A percentile compares a stretch with the other conserved stretches of the same genome.
Conservation (phyloP, 2,329 filamentous ascomycete species). For the Ilyonectria destructans region DNA sequence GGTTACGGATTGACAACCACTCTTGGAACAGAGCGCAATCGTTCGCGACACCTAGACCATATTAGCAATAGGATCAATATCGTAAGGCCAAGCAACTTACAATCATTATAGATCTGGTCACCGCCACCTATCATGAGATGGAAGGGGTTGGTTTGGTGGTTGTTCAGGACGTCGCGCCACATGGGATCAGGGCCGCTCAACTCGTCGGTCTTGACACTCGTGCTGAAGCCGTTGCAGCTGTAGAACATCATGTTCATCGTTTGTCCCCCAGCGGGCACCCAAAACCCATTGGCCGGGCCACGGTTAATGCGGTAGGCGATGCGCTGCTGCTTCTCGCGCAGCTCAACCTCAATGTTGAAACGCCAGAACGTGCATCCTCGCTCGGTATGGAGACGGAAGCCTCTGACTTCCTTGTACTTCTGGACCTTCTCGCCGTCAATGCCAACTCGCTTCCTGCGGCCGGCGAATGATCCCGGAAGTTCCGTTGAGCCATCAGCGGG, state of each 20-base stretch:
- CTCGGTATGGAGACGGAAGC: conserved; percentile 87
- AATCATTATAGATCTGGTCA: conserved; percentile 97
- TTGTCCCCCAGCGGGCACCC: conserved; percentile 88
- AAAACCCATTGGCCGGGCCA: conserved; percentile 91
- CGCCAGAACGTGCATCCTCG: conserved; percentile 96
- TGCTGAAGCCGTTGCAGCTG: conserved; percentile 96
- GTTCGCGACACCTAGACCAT: conserved; percentile 72
- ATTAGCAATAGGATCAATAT: background rate
- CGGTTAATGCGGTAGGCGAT: conserved; percentile 97
- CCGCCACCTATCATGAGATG: conserved; percentile 99
- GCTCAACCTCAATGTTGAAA: conserved; percentile 95
- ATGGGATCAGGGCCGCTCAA: conserved; percentile 95
- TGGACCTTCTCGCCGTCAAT: conserved; percentile 86
- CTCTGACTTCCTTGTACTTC: conserved; percentile 87
- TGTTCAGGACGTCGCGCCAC: conserved; percentile 96
- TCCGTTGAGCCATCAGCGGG: conserved; percentile 63
- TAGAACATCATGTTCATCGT: conserved; percentile 99
- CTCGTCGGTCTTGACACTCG: conserved; percentile 82
- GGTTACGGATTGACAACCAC: conserved; percentile 88
- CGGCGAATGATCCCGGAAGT: conserved; percentile 68
- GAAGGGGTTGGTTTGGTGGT: conserved; percentile 91
- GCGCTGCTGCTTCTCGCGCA: conserved; percentile 83
- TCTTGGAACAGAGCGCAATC: conserved; percentile 84
- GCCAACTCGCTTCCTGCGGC: conserved; percentile 66
- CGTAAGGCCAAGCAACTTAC: background rate